Conservation (phyloP, 306 rosid genomes). For the Quercus glauca region DNA sequence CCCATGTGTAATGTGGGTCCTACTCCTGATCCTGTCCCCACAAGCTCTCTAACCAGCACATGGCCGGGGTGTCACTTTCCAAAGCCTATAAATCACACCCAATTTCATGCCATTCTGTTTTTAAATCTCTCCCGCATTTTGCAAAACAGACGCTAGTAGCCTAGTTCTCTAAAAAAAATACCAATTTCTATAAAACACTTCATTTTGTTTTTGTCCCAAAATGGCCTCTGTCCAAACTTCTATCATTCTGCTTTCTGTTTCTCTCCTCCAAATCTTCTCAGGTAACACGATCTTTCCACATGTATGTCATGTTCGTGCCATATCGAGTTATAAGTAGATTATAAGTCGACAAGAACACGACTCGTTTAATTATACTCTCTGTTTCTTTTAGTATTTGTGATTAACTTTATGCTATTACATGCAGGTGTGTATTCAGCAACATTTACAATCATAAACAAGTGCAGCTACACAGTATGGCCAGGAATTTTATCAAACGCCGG, state of each 20-base stretch:
- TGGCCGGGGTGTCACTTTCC: constrained; percentile 8
- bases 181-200: too few species aligned
- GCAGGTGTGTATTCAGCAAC: constrained; percentile 53
- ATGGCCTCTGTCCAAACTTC: constrained; percentile 24
- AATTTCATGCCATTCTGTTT: neutral
- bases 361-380: neutral
- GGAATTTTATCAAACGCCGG: constrained; percentile 75
- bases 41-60: neutral
- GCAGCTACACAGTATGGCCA: constrained; percentile 77
- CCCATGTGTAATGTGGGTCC: constrained; percentile 26
- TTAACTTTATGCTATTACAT: neutral
- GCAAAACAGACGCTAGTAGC: too few species aligned
- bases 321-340: too few species aligned
- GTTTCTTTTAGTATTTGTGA: neutral
- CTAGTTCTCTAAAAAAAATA: too few species aligned
- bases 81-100: constrained; percentile 12
- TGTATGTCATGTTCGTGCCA: too few species aligned
- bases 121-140: constrained; percentile 7
- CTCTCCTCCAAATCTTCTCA: constrained; percentile 26
- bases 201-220: neutral
- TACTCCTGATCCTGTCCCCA: neutral
- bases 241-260: constrained; percentile 9
- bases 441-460: constrained; percentile 60
- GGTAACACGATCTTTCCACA: constrained; percentile 25
- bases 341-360: too few species aligned